Conservation (phyloP, 2,329 filamentous ascomycete species). For the Xylariaceae sp. region DNA sequence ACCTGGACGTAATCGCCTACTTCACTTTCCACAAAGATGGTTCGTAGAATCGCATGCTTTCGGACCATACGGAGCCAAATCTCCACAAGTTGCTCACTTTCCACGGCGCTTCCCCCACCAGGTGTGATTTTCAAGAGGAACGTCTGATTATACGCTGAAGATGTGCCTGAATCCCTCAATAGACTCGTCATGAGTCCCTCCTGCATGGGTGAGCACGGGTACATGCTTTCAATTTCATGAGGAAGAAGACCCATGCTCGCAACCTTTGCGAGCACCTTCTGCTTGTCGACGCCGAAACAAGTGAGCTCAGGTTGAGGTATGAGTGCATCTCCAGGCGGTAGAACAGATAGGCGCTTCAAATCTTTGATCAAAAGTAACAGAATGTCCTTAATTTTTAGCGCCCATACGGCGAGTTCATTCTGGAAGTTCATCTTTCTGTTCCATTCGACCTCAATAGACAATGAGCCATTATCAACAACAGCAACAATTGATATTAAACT, state of each 20-base stretch:
- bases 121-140: constrained; percentile 5
- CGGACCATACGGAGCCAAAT: constrained; percentile 8
- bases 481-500: constrained; percentile 13
- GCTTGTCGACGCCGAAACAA: constrained; percentile 1
- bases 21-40: constrained; percentile 11
- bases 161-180: constrained; percentile 3
- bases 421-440: constrained; percentile 11
- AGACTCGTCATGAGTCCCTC: constrained; percentile 14
- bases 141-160: constrained; percentile 10
- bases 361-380: neutral
- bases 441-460: constrained; percentile 11
- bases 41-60: constrained; percentile 13
- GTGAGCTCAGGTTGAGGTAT: neutral
- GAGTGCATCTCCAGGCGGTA: too few relatives aligned
- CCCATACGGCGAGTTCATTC: constrained; percentile 6
- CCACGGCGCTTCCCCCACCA: neutral
- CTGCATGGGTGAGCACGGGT: constrained; percentile 14
- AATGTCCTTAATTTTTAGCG: neutral
- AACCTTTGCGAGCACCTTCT: neutral
- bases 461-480: constrained; percentile 6
- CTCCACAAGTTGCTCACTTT: constrained; percentile 5
- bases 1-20: constrained; percentile 13
- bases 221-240: constrained; percentile 12
- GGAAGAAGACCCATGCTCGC: neutral
- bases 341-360: neutral